Conservation (phyloP, 768 basidiomycete genomes). For the Neoboletus subvelutipes region DNA sequence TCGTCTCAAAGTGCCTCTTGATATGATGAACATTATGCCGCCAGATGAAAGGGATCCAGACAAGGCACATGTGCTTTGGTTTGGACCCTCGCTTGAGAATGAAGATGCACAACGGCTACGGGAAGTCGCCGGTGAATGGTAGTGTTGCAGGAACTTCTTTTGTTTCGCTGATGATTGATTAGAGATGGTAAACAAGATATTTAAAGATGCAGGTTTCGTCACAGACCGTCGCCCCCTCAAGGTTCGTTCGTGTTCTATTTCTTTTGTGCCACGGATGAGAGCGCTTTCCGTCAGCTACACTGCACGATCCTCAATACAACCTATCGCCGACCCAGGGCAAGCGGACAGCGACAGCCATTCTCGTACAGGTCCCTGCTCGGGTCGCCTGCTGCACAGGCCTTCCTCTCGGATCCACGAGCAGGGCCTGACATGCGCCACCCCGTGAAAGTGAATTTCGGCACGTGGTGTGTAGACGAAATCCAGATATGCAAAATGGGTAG, state of each 20-base stretch:
- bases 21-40: slow-evolving; percentile 51
- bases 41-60: slow-evolving; percentile 36
- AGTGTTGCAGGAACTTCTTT: neutral
- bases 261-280: neutral
- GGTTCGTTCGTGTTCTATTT: slow-evolving; percentile 29
- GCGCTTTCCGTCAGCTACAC: slow-evolving; percentile 37
- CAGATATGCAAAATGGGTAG: slow-evolving; percentile 76
- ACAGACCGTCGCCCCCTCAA: slow-evolving; percentile 51
- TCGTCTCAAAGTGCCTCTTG: slow-evolving; percentile 42
- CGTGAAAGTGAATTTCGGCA: slow-evolving; percentile 47
- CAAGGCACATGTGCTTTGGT: slow-evolving; percentile 56
- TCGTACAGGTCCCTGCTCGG: slow-evolving; percentile 38
- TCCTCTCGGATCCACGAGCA: slow-evolving; percentile 1
- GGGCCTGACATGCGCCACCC: slow-evolving; percentile 18
- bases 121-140: slow-evolving; percentile 36
- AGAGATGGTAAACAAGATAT: slow-evolving; percentile 45
- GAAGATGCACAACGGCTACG: slow-evolving; percentile 33
- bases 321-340: slow-evolving; percentile 37
- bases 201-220: slow-evolving; percentile 43
- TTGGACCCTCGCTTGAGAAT: slow-evolving; percentile 43
- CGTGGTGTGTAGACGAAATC: slow-evolving; percentile 52
- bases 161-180: slow-evolving; percentile 5
- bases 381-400: slow-evolving; percentile 24
- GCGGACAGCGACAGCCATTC: slow-evolving; percentile 38
- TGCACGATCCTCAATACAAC: slow-evolving; percentile 52